phyloP scores from a whole-genome alignment of 768 basidiomycete species.

The Agrocybe pediades region DNA sequence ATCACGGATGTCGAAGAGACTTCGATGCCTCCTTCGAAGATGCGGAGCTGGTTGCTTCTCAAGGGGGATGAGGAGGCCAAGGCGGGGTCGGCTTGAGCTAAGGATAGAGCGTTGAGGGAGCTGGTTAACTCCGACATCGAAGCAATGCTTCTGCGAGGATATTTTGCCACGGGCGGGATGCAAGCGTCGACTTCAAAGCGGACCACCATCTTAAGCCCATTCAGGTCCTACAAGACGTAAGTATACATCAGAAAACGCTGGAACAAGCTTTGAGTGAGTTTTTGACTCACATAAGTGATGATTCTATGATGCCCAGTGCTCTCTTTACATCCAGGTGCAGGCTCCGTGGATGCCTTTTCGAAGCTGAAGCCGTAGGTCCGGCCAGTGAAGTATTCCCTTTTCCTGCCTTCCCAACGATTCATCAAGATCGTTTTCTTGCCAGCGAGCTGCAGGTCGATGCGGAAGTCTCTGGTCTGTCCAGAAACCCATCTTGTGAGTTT shows the following conservation, averaged over 20 bases:
- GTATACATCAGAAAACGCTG: neutral
- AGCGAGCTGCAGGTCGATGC: slow-evolving; percentile 69
- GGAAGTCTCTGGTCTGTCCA: slow-evolving; percentile 48
- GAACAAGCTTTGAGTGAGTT: neutral
- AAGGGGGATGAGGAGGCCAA: slow-evolving; percentile 4
- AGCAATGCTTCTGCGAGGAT: slow-evolving; percentile 23
- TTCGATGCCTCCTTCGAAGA: slow-evolving; percentile 32
- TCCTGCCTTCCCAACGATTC: slow-evolving; percentile 54
- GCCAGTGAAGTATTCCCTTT: slow-evolving; percentile 36
- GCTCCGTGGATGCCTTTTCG: slow-evolving; percentile 54
- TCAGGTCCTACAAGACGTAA: slow-evolving; percentile 46
- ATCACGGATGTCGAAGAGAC: slow-evolving; percentile 45
- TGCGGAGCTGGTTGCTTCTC: slow-evolving; percentile 18
- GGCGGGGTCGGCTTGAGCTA: slow-evolving; percentile 19
- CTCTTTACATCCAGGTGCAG: slow-evolving; percentile 48
- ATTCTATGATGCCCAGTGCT: slow-evolving; percentile 64
- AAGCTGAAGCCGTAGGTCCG: slow-evolving; percentile 62
- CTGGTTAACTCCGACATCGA: slow-evolving; percentile 38
- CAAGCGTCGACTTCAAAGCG: slow-evolving; percentile 60
- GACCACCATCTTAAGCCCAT: slow-evolving; percentile 58
- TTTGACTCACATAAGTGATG: slow-evolving; percentile 56
- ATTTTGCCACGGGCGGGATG: slow-evolving; percentile 27
- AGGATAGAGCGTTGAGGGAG: slow-evolving; percentile 31
- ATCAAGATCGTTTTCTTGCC: slow-evolving; percentile 62
- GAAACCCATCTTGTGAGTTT: slow-evolving; percentile 64